Base-by-base conservation (phyloP, 306 rosid species). In the Benincasa hispida region DNA sequence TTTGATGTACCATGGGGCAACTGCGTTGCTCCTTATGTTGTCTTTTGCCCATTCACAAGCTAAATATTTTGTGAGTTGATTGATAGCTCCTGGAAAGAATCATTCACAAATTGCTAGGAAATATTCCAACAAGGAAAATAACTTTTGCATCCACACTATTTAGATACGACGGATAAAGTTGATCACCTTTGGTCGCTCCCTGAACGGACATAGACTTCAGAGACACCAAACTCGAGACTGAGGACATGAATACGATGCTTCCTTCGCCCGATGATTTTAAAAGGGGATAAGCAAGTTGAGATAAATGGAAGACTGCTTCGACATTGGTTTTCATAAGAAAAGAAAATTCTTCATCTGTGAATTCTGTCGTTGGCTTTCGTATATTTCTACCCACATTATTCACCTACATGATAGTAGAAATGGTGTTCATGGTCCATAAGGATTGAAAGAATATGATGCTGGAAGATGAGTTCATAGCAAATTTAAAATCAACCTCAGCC, bases 31-130 rank as follows among this genome's bases (percentile, higher is more conserved):
- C 85, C 97, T 84, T 81, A 91, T 91, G 78, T 85, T 86, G 83
- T 91, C 93, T 78, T 89, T 83, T 14, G 91, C 93, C 93, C 93
- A 91, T 74, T 91, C 96, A 78, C 93, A 91, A 68, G 96, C 96
- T 76, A 91, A 83, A 85, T 81, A 87, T 76, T 66, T 89, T 4
- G 91, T 87, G 15, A 91, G 92, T 79, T 89, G 93, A 80, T 91
- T 89, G 70, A 89, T 89, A 59, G 97, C 94, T 74, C 92, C 97
- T 85, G 72, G 28, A 56, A 77, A 77, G 42, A 83, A 77, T n/a
- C 39, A 47, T n/a, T 30, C 22, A 55, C 51, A 39, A 39, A 39
- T 65, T 35, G 27, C 8, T 18, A 45, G 72, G 47, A 21, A 41
- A 41, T 35, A 27, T 69, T 42, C 13, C 42, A 65, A 50, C 79